phyloP scores from a whole-genome alignment of 805 yeast genomes.

The Ogataea paraovalis region DNA sequence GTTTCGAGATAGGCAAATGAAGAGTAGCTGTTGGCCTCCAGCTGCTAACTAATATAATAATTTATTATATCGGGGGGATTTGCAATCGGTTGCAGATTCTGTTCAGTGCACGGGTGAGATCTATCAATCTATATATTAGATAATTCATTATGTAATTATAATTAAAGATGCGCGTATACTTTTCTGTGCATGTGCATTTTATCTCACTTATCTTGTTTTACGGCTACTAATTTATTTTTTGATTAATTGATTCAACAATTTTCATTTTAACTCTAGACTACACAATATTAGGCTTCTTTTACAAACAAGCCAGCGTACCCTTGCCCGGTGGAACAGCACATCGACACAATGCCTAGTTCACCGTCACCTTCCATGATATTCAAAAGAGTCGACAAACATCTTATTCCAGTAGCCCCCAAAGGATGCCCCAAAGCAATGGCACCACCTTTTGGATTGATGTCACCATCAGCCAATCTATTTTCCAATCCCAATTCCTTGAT shows the following conservation, averaged over 20 bases:
- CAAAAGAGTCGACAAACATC: constrained; percentile 34
- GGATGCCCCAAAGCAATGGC: constrained; percentile 94
- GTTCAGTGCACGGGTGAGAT: too few relatives aligned
- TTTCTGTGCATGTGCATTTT: too few relatives aligned
- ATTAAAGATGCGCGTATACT: too few relatives aligned
- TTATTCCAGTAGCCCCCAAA: constrained; percentile 57
- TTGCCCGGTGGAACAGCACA: constrained; percentile 41
- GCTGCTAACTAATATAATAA: too few relatives aligned
- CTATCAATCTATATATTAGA: too few relatives aligned
- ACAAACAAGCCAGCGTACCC: constrained; percentile 35
- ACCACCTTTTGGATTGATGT: constrained; percentile 85
- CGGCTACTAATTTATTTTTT: background rate
- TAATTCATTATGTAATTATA: too few relatives aligned
- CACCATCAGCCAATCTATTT: constrained; percentile 27
- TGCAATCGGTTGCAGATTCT: too few relatives aligned
- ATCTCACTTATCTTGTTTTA: too few relatives aligned
- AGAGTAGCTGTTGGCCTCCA: too few relatives aligned
- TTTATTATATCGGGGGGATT: too few relatives aligned
- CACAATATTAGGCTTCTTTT: constrained; percentile 18
- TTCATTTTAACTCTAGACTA: background rate
- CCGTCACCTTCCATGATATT: constrained; percentile 31
- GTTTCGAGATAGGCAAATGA: too few relatives aligned
- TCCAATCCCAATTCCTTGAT: constrained; percentile 18
- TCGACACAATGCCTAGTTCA: constrained; percentile 35
- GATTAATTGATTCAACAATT: background rate